Percentiles rank a stretch among this genome's conserved stretches.
Evolutionary conservation across 1,284 basidiomycete species (phyloP).

Genomic region (Pterulicium gracile): DNA sequence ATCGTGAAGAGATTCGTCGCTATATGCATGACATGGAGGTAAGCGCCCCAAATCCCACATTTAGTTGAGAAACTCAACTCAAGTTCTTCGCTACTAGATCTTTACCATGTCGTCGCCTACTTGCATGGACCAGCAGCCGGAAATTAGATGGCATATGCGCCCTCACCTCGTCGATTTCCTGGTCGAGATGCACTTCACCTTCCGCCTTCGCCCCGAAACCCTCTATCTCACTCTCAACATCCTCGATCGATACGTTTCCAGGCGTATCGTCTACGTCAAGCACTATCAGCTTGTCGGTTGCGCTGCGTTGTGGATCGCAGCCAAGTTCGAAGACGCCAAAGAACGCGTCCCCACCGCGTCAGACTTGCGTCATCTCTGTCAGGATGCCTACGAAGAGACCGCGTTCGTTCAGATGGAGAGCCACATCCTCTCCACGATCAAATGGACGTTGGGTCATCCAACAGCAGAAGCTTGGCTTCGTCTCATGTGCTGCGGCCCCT

Average conservation of each 20-base stretch:
- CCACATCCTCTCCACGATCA: constrained; percentile 92
- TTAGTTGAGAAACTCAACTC: constrained; percentile 8
- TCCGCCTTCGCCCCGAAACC: constrained; percentile 94
- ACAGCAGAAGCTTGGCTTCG: constrained; percentile 97
- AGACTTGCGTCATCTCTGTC: constrained; percentile 91
- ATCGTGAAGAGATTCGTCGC: constrained; percentile 81
- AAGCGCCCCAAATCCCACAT: constrained; percentile 23
- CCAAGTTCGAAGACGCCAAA: constrained; percentile 99
- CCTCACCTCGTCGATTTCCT: constrained; percentile 98
- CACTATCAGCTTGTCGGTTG: constrained; percentile 99
- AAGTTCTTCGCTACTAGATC: constrained; percentile 33
- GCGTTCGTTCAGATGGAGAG: constrained; percentile 98
- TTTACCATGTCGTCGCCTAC: constrained; percentile 82
- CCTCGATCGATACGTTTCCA: constrained; percentile 97
- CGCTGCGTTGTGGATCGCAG: constrained; percentile 96
- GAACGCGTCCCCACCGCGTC: constrained; percentile 94
- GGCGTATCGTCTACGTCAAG: constrained; percentile 96
- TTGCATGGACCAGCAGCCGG: constrained; percentile 98
- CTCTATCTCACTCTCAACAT: constrained; percentile 98
- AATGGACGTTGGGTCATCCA: constrained; percentile 95
- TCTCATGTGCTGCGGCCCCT: constrained; percentile 59
- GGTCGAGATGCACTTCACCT: constrained; percentile 96
- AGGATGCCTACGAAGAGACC: constrained; percentile 89
- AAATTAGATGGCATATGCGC: constrained; percentile 98
- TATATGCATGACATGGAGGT: constrained; percentile 99